Evolutionary conservation across 768 basidiomycete genomes (phyloP).

Genomic region (Phlebiopsis gigantea): DNA sequence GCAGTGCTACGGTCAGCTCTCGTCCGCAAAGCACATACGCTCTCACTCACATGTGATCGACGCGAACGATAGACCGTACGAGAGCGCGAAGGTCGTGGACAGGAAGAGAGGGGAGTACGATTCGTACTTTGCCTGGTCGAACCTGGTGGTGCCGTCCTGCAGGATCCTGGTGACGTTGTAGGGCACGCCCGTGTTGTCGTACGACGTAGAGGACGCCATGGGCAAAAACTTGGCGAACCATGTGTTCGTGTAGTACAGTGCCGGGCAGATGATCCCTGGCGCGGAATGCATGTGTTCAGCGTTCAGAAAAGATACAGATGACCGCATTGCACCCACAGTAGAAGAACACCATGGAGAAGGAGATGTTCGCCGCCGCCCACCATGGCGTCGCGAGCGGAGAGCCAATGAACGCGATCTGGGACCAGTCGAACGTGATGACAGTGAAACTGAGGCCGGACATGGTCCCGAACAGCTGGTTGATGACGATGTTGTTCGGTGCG

Average conservation of each 20-base stretch:
- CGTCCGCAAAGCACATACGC: background rate
- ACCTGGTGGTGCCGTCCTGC: constrained; percentile 24
- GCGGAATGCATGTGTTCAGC: background rate
- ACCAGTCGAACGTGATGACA: constrained; percentile 71
- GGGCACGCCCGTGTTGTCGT: constrained; percentile 31
- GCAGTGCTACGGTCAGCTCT: background rate
- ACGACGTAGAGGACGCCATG: constrained; percentile 46
- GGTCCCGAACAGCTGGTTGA: constrained; percentile 87
- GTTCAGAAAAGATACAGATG: background rate
- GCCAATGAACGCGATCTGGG: constrained; percentile 64
- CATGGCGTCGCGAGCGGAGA: constrained; percentile 54
- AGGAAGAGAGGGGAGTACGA: constrained; percentile 38
- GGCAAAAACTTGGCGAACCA: constrained; percentile 29
- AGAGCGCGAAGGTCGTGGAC: constrained; percentile 32
- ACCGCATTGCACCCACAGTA: constrained; percentile 26
- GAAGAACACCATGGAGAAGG: constrained; percentile 38
- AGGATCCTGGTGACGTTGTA: constrained; percentile 37
- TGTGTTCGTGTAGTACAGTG: constrained; percentile 29
- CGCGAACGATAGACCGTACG: constrained; percentile 38
- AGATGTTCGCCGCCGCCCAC: constrained; percentile 70
- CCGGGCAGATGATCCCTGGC: constrained; percentile 33
- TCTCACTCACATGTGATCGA: constrained; percentile 28
- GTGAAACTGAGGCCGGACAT: constrained; percentile 64
- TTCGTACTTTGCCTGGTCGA: constrained; percentile 31
- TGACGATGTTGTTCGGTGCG: constrained; percentile 56